Base-by-base conservation (phyloP, 148 eudicot species). In the Rhododendron mucronatum region DNA sequence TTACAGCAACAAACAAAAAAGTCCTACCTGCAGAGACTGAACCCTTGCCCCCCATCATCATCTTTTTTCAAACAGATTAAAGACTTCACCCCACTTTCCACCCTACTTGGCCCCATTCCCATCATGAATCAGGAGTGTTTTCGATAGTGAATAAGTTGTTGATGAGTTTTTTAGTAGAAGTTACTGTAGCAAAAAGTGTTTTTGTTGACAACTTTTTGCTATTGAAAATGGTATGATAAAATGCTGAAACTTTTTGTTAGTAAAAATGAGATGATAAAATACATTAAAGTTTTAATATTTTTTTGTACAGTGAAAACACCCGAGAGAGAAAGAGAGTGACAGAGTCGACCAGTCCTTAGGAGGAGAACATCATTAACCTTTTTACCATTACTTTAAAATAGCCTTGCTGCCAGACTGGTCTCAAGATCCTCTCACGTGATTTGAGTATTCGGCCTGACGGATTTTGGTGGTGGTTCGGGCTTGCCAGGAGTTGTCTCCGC, bases 101-200 rank as follows among this genome's bases (percentile, higher is more conserved):
- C 63, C 81, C 37, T 51, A 2, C 5, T 74, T 18, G 83, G 83
- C 77, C 55, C 77, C 57, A 26, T 81, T 18, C 12, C 35, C 75
- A 82, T 82, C 51, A 61, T 82, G 20, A 41, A 5, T 0, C 0
- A 0, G 0, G 44, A 2, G 41, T 41, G 0, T 5, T 41, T 41
- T 41, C 44, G 44, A 0, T 5, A 5, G 1, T 41, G 7, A 41
- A 41, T 5, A 5, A 5, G 0, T 41, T 41, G 3, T 37, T 37
- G 39, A 41, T 41, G 7, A 0, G 0, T 41, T 41, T 41, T 0
- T 41, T 0, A 5, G 1, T 41, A 41, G 1, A 41, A 41, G 0
- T 41, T 41, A 41, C 0, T 41, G 1, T 41, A 6, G 7, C 7
- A 41, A 41, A 41, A 41, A 41, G 1, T 41, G 0, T 6, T 5